Evolutionary conservation across 345 rosid species (phyloP).

Genomic region (Diplotaxis tenuifolia): DNA sequence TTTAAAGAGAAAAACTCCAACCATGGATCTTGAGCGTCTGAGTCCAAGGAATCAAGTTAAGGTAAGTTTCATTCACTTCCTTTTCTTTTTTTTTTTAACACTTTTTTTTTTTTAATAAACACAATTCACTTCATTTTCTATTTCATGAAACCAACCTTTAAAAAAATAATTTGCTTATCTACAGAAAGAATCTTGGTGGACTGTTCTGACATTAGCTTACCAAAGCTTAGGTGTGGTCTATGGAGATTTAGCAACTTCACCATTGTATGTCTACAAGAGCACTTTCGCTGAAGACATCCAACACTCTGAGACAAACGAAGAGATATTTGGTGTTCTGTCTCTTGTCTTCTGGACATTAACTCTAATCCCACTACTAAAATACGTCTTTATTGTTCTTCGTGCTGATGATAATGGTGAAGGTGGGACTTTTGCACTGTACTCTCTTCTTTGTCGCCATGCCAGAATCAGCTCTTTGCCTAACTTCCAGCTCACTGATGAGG

Average conservation of each 20-base stretch:
- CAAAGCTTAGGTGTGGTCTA: constrained; percentile 94
- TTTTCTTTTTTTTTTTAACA: no score
- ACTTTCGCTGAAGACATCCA: constrained; percentile 72
- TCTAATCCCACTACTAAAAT: constrained; percentile 76
- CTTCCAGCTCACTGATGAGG: constrained; percentile 76
- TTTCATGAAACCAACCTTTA: constrained; percentile 12
- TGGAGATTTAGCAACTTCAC: constrained; percentile 88
- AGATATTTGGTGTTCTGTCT: constrained; percentile 87
- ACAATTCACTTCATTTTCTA: not conserved
- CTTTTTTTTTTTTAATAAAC: no score
- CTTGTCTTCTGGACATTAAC: constrained; percentile 89
- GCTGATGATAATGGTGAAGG: constrained; percentile 98
- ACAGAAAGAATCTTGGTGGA: constrained; percentile 85
- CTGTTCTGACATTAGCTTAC: constrained; percentile 74
- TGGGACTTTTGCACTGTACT: constrained; percentile 89
- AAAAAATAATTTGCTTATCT: not conserved
- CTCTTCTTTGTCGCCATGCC: constrained; percentile 82
- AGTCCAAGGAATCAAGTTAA: constrained; percentile 47
- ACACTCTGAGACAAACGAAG: constrained; percentile 80
- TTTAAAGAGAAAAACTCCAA: constrained; percentile 21
- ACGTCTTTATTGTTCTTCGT: constrained; percentile 71
- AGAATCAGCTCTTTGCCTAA: constrained; percentile 81
- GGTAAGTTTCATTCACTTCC: constrained; percentile 38
- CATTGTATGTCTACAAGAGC: constrained; percentile 78
- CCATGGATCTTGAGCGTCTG: constrained; percentile 67